Base-by-base conservation (phyloP, 2,329 filamentous ascomycete species). In the Colletotrichum limetticola region DNA sequence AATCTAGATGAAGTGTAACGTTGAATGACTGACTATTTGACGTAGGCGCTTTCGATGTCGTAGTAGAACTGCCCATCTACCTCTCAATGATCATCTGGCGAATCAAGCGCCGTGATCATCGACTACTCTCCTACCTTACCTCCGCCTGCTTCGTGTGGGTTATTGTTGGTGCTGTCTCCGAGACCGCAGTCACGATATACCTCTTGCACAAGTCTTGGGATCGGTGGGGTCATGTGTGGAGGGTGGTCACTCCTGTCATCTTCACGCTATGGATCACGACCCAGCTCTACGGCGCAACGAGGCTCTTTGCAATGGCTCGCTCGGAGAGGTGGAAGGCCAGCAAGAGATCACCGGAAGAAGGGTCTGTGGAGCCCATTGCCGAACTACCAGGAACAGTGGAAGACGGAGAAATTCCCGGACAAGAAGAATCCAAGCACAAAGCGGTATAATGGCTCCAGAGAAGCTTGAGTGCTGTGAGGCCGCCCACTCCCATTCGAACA, bases 21-120 rank as follows among this genome's bases (percentile, higher is more conserved):
- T 11, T 0, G 0, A 35, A 16, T 46, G 9, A 22, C 60, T 72
- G 32, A 72, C 70, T 24, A 0, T 58, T 5, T 14, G 6, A 7
- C 0, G 4, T 26, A 74, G 72, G 72, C 16, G 24, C 61, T 5
- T 74, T 74, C 32, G 72, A 74, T 32, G 55, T 63, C 5, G 55
- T 69, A 11, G 72, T 74, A 14, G 72, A 74, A 37, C 30, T 74
- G 7, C 72, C 72, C 5, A 72, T 74, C 22, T 74, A 74, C 56
- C 35, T 72, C 1, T 66, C 65, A 4, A 74, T 74, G 72, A 72
- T 74, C 35, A n/a, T 74, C 24, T 74, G 72, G 72, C 65, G 72
- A 7, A 24, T 62, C 35, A 68, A 59, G 42, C 64, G 69, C 19
- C 32, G 35, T 5, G 46, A 72, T 11, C 72, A 72, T 4, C 35